A percentile compares a stretch with the other conserved stretches of the same genome.
phyloP scores from a whole-genome alignment of 257 asterid genomes.

The Solanum etuberosum region DNA sequence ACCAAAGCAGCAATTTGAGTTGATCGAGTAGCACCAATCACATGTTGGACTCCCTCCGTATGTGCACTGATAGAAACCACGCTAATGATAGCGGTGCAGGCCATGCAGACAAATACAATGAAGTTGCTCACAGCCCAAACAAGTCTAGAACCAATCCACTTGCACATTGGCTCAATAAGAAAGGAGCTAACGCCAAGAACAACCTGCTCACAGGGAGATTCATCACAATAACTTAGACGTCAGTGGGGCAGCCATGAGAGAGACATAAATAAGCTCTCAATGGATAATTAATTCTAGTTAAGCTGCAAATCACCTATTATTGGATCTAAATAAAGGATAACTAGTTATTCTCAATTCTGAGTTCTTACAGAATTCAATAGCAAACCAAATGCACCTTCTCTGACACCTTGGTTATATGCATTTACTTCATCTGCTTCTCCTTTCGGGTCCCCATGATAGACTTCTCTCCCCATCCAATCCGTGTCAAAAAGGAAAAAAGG shows the following conservation, averaged over 20 bases:
- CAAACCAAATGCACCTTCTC: constrained; percentile 99
- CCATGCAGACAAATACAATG: constrained; percentile 82
- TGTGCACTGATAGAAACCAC: constrained; percentile 44
- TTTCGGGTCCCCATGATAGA: constrained; percentile 89
- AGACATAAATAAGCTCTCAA: not conserved
- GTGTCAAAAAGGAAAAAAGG: constrained; percentile 97
- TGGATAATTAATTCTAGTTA: not conserved
- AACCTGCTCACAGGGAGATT: constrained; percentile 35
- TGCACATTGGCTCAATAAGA: constrained; percentile 80
- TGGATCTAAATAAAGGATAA: constrained; percentile 7
- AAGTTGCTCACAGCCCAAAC: constrained; percentile 92
- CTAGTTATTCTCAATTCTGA: constrained; percentile 35
- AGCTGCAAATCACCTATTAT: not conserved
- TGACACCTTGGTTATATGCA: constrained; percentile 90
- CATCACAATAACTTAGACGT: not conserved
- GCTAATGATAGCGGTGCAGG: constrained; percentile 82
- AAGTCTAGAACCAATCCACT: constrained; percentile 63
- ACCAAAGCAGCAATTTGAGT: constrained; percentile 78
- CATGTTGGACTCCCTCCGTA: constrained; percentile 65
- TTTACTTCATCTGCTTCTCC: constrained; percentile 59
- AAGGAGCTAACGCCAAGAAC: constrained; percentile 89
- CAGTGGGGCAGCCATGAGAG: not conserved
- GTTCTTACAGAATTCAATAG: constrained; percentile 99
- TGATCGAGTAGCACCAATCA: constrained; percentile 53
- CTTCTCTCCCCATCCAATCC: constrained; percentile 99